A percentile compares a stretch with the other conserved stretches of the same genome.
Conservation (phyloP, 129 eudicot species). For the Dittrichia graveolens region DNA sequence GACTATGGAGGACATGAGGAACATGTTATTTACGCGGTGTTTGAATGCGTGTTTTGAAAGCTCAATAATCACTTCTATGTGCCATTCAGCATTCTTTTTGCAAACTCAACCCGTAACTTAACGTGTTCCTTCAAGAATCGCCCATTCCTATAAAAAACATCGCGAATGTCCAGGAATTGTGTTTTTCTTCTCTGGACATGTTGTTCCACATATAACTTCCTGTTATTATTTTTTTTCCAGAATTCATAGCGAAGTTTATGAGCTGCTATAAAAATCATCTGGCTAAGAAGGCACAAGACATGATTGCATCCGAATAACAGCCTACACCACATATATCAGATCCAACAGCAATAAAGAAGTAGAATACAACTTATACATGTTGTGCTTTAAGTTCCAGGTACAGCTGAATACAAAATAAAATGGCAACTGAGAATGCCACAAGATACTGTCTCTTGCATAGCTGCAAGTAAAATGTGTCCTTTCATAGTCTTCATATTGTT, state of each 20-base stretch:
- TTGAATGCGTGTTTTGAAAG: background rate
- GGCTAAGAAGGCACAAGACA: conserved; percentile 25
- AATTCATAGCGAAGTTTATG: conserved; percentile 84
- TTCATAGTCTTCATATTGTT: conserved; percentile 1
- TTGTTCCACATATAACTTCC: background rate
- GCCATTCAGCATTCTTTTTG: no score
- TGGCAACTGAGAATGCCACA: conserved; percentile 29
- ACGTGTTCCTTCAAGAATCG: background rate
- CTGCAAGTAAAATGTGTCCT: conserved; percentile 16
- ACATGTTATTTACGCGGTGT: background rate
- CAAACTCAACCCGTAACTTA: no score
- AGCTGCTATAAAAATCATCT: conserved; percentile 59
- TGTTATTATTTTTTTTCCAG: conserved; percentile 36
- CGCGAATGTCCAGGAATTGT: background rate
- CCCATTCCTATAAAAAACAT: background rate
- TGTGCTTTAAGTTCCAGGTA: conserved; percentile 26
- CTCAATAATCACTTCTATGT: background rate
- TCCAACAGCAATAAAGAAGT: conserved; percentile 10
- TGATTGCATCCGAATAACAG: conserved; percentile 16
- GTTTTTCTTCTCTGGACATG: conserved; percentile 12
- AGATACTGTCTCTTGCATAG: conserved; percentile 26
- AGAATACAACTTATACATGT: conserved; percentile 26
- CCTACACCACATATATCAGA: background rate
- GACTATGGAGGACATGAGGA: no score
- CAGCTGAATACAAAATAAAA: conserved; percentile 42